Evolutionary conservation across 2,329 filamentous ascomycete species (phyloP), one percentile per base, ranked within the genome.

Genomic region (Nemania sp.): DNA sequence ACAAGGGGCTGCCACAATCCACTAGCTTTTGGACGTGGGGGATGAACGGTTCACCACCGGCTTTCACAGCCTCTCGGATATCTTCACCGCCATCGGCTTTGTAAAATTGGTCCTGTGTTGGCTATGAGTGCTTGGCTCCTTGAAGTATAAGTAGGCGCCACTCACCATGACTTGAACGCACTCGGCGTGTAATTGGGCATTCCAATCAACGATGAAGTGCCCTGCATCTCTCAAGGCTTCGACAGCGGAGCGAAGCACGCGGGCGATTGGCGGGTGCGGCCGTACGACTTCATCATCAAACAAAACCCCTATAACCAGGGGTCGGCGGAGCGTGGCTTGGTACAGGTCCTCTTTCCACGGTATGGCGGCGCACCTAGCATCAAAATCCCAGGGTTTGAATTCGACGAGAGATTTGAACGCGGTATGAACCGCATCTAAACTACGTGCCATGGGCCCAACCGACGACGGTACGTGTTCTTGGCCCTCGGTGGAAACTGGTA

Each of bases 391-490:
- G 0, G 88, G 86, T 53, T 80, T 76, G 5, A 81, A 75, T 5
- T 82, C 75, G 8, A 85, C 79, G 0, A 89, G 71, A 0, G 82
- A 80, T 69, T 80, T 84, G 70, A 82, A 89, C 10, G 82, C 79
- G 1, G 82, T 78, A 7, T 79, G 79, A 1, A 91, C 77, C 0
- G 87, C 87, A 2, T 80, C 75, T 3, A 89, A 74, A 66, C 81
- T 82, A 5, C 88, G 81, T 5, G 86, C 80, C 79, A 91, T 82
- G 1, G 89, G 89, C 0, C 89, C 88, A n/a, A 90, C 79, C 0
- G 87, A 83, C 0, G 88, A 90, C 1, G 88, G 88, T 0, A 90
- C 85, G 75, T 90, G 88, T 64, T 90, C 87, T 72, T 90, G 88
- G 2, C 89, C 88, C 47, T 90, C 87, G 0, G 86, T 89, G 0